A percentile compares a stretch with the other conserved stretches of the same genome.
Evolutionary conservation across 495 filamentous ascomycete species (phyloP).

Genomic region (Aspergillus egyptiacus): DNA sequence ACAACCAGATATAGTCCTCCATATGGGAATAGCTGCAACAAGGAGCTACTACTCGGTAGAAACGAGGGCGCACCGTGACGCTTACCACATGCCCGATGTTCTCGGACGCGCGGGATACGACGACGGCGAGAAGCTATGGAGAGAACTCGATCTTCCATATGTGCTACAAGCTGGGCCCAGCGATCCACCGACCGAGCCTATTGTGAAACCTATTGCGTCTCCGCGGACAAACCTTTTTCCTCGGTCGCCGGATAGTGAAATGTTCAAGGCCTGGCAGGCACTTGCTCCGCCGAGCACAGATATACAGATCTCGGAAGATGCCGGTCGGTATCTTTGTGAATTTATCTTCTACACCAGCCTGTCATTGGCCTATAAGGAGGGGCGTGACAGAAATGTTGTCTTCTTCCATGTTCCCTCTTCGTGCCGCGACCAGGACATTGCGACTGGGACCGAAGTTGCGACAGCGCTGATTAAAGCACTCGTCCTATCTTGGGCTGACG

Average conservation of each 20-base stretch:
- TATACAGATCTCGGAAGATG: constrained; percentile 63
- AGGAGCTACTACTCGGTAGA: constrained; percentile 65
- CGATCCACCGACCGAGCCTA: constrained; percentile 10
- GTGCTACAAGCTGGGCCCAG: constrained; percentile 26
- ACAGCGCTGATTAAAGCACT: constrained; percentile 65
- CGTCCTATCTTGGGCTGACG: constrained; percentile 44
- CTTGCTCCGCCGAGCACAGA: constrained; percentile 40
- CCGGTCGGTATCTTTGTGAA: constrained; percentile 78
- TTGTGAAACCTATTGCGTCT: neutral
- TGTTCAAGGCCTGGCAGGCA: constrained; percentile 32
- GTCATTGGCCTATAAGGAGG: constrained; percentile 46
- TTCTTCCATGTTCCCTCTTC: constrained; percentile 77
- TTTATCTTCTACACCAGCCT: constrained; percentile 80
- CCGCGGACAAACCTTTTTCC: constrained; percentile 10
- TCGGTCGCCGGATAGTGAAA: constrained; percentile 29
- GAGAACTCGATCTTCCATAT: constrained; percentile 33
- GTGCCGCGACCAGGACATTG: constrained; percentile 47
- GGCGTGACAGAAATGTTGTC: constrained; percentile 51
- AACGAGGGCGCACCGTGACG: constrained; percentile 62
- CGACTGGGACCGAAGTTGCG: constrained; percentile 56
- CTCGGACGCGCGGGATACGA: constrained; percentile 52
- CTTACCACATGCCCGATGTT: constrained; percentile 66
- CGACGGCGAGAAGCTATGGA: constrained; percentile 45
- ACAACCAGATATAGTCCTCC: constrained; percentile 60
- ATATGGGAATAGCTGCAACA: constrained; percentile 77